These are phyloP conservation scores for Hypoxylon sp. DNA, from an alignment of 2,329 filamentous ascomycete species.

Conservation along the genomic window DNA sequence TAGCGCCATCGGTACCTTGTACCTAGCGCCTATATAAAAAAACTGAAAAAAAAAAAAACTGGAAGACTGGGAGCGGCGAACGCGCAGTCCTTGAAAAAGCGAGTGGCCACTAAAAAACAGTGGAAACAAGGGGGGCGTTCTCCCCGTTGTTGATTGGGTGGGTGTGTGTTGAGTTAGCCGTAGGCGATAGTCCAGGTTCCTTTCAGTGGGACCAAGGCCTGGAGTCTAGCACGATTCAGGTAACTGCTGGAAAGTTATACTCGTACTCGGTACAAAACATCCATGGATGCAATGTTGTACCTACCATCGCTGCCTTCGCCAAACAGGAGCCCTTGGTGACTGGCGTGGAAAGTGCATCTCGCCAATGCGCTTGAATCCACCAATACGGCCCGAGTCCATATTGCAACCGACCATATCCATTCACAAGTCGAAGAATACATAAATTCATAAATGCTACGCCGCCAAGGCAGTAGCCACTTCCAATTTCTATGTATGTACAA, in stretches of 20 bases:
- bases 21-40: slow-evolving; percentile 17
- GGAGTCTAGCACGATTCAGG: slow-evolving; percentile 37
- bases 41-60: slow-evolving; percentile 14
- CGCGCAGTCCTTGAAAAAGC: slow-evolving; percentile 36
- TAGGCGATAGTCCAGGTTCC: slow-evolving; percentile 37
- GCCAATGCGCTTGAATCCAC: slow-evolving; percentile 26
- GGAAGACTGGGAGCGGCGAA: slow-evolving; percentile 34
- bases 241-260: slow-evolving; percentile 31
- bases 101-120: slow-evolving; percentile 36
- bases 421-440: background rate
- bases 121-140: slow-evolving; percentile 30
- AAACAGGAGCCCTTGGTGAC: slow-evolving; percentile 4
- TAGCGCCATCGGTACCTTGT: slow-evolving; percentile 31
- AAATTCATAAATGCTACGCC: slow-evolving; percentile 5
- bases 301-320: background rate
- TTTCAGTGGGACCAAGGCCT: slow-evolving; percentile 21
- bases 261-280: slow-evolving; percentile 23
- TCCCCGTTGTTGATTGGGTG: slow-evolving; percentile 17
- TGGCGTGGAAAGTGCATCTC: slow-evolving; percentile 13
- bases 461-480: background rate
- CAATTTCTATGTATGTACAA: background rate
- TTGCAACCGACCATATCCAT: background rate
- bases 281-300: background rate
- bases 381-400: slow-evolving; percentile 30
- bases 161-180: slow-evolving; percentile 19